Percentiles rank a stretch among this genome's conserved stretches.
Evolutionary conservation across 1,284 basidiomycete genomes (phyloP).

Genomic region (Athelia sp.): DNA sequence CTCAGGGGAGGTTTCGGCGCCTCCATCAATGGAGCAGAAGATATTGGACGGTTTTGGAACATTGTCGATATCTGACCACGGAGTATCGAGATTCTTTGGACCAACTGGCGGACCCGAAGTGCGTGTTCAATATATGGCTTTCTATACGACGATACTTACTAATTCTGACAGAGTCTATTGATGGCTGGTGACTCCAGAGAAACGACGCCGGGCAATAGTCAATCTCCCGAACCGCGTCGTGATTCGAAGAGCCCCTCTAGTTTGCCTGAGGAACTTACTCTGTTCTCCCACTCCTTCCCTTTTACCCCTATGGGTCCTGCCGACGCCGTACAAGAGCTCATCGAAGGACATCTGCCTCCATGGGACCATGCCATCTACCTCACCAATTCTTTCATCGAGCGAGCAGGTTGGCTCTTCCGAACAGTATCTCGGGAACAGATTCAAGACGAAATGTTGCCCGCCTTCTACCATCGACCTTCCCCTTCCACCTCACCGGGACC

Average conservation of each 20-base stretch:
- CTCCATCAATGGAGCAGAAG: conserved; percentile 2
- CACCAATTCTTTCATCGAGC: conserved; percentile 47
- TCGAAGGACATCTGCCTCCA: conserved; percentile 47
- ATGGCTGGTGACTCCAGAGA: not conserved
- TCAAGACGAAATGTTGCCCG: conserved; percentile 48
- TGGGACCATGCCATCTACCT: conserved; percentile 42
- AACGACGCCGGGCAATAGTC: not conserved
- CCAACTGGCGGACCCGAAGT: conserved; percentile 61
- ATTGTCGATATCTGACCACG: conserved; percentile 55
- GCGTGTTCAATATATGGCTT: conserved; percentile 11
- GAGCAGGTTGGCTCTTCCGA: conserved; percentile 55
- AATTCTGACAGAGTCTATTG: too few species aligned
- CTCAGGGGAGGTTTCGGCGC: too few species aligned
- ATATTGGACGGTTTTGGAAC: conserved; percentile 56
- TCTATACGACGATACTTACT: not conserved
- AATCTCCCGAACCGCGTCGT: conserved; percentile 22
- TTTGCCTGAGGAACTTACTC: conserved; percentile 35
- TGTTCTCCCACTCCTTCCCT: conserved; percentile 59
- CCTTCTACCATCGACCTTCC: conserved; percentile 29
- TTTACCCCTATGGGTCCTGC: conserved; percentile 55
- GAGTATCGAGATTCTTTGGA: conserved; percentile 59
- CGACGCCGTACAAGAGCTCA: conserved; percentile 39
- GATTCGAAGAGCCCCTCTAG: conserved; percentile 20
- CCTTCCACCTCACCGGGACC: conserved; percentile 20
- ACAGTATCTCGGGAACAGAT: conserved; percentile 45